Evolutionary conservation across 2,329 filamentous ascomycete species (phyloP), one percentile per base, ranked within the genome.

Genomic region (Pyrenophora tritici-repentis): DNA sequence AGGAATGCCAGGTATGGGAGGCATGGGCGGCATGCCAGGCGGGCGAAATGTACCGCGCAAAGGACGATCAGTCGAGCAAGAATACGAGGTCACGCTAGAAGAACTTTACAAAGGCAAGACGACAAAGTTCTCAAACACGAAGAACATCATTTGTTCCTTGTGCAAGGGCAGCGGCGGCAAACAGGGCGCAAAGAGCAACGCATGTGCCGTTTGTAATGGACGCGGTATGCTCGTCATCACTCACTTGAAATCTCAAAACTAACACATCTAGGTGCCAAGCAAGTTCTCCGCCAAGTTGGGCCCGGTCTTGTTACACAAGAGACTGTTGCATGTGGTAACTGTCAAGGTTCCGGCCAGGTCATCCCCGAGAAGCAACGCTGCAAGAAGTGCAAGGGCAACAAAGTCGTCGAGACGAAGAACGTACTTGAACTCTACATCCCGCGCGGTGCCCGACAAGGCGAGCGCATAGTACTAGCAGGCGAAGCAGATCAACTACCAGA

Each of bases 101-200:
- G 94, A 99, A 75, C 81, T 99, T 26, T 99, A 97, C 83, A 97
- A 96, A 78, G 94, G 94, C 67, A 97, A 97, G 81, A 97, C 94
- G 1, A 94, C 96, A 70, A 94, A 95, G 77, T 97, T 99, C 73
- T 87, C 91, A 7, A 94, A 90, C 68, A 95, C 92, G 68, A 97
- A 97, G 80, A 93, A 96, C 70, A 84, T 97, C 55, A 81, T 96
- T 55, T 99, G 94, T 77, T 82, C 82, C 52, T 83, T 86, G 65
- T 99, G 94, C 80, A 93, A 92, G 72, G 94, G 94, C 37, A 85
- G 82, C 39, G 94, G 94, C 34, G 94, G 90, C 58, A 97, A 95
- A 76, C 90, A 96, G 55, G 95, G 92, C 76, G 89, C 91, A 46
- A 96, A 94, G 78, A 80, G 89, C 42, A 85, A 89, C 63, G 81